These are phyloP conservation scores for Camellia lanceoleosa DNA, from an alignment of 148 eudicot species.

Conservation along the genomic window DNA sequence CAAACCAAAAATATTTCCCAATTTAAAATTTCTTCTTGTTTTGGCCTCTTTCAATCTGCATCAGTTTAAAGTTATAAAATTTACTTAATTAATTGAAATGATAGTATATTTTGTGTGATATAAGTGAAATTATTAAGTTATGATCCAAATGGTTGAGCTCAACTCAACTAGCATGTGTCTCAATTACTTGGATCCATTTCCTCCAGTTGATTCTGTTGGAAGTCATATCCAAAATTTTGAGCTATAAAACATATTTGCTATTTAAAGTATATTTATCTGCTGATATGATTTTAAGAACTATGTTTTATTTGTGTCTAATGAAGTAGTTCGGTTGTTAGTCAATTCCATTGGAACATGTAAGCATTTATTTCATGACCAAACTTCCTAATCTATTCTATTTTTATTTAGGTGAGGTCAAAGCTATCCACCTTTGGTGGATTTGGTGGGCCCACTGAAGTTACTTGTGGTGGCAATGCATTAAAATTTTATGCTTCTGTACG, in stretches of 20 bases:
- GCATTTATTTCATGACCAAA: not conserved
- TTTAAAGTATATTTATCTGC: not conserved
- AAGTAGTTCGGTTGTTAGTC: not conserved
- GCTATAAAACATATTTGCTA: not conserved
- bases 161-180: too few species aligned
- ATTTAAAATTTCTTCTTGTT: not conserved
- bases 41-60: not conserved
- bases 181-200: too few species aligned
- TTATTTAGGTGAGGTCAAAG: slow-evolving; percentile 69
- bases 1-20: not conserved
- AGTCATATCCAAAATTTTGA: too few species aligned
- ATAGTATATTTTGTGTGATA: not conserved
- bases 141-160: not conserved
- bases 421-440: slow-evolving; percentile 74
- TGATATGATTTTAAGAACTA: slow-evolving; percentile 3
- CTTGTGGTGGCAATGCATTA: slow-evolving; percentile 99
- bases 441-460: slow-evolving; percentile 84
- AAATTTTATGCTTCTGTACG: slow-evolving; percentile 97
- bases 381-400: slow-evolving; percentile 16
- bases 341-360: slow-evolving; percentile 1
- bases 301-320: not conserved
- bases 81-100: not conserved
- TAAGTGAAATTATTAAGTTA: not conserved
- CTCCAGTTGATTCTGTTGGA: too few species aligned
- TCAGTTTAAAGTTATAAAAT: not conserved